Base-by-base conservation (phyloP, 805 yeast species). In the Lipomyces orientalis region DNA sequence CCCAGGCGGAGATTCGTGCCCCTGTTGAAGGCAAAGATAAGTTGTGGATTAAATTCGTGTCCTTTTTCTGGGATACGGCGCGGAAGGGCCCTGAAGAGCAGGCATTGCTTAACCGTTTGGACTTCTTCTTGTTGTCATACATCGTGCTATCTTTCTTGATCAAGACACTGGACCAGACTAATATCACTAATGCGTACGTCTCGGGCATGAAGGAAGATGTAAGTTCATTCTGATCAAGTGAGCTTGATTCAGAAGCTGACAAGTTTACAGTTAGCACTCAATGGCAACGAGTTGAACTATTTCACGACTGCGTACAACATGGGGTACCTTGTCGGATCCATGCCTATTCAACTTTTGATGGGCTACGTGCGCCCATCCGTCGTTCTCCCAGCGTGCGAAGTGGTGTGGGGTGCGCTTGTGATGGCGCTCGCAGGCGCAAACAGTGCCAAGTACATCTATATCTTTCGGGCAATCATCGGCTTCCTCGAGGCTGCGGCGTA, bases 401-500 rank as follows among this genome's bases (percentile, higher is more conserved):
- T 89, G 43, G 80, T 85, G 37, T 90, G 92, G 93, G 84, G 90
- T 0, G 78, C 88, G 62, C 82, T 89, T 56, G 72, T 72, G 16
- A 51, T 77, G 67, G 67, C 67, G 63, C 88, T 92, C 1, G 80
- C 88, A 55, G 82, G 83, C 12, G 79, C 85, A 52, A 86, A 82
- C 72, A 82, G 80, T 70, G 86, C 82, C 58, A 80, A 82, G 33
- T 81, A 80, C 10, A 78, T 90, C 33, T 84, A 86, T 74, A 90
- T 84, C 1, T 76, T 88, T 52, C 79, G 95, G 62, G 89, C 89
- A 73, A 81, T 89, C 55, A 82, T 89, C 65, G 93, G 90, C 54
- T 84, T 86, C 0, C 86, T 87, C 33, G 95, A 91, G 75, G 86
- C 90, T 3, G 86, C 88, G 19, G 84, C 81, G 71, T 82, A 84